phyloP scores from a whole-genome alignment of 2,329 filamentous ascomycete genomes.

The Xylaria sp. region DNA sequence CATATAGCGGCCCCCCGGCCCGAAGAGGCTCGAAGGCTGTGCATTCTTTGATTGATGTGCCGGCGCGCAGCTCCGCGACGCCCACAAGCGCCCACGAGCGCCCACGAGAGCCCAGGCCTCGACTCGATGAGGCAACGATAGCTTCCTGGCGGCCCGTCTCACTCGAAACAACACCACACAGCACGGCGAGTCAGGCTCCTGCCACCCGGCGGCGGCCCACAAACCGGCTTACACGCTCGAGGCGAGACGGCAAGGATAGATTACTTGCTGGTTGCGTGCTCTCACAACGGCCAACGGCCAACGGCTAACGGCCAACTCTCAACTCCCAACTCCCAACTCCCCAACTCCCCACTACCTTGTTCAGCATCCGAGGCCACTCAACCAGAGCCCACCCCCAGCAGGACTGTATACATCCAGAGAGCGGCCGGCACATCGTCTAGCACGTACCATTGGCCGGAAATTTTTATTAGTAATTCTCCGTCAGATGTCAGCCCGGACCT shows the following conservation, averaged over 20 bases:
- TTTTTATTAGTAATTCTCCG: slow-evolving; percentile 34
- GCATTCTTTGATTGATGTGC: slow-evolving; percentile 39
- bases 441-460: slow-evolving; percentile 36
- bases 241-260: slow-evolving; percentile 2
- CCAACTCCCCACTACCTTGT: background rate
- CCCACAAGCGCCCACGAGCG: too few relatives aligned
- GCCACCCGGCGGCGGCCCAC: slow-evolving; percentile 19
- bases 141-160: slow-evolving; percentile 33
- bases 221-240: slow-evolving; percentile 4
- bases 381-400: background rate
- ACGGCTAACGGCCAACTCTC: too few relatives aligned
- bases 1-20: slow-evolving; percentile 42
- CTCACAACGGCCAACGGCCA: too few relatives aligned
- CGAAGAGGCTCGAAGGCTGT: slow-evolving; percentile 36
- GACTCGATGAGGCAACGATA: slow-evolving; percentile 8
- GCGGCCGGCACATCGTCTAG: slow-evolving; percentile 27
- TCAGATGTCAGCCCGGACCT: slow-evolving; percentile 34
- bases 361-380: slow-evolving; percentile 9
- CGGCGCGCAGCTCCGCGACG: slow-evolving; percentile 40
- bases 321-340: too few relatives aligned
- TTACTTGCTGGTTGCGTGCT: slow-evolving; percentile 15
- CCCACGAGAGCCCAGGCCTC: slow-evolving; percentile 21
- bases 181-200: background rate
- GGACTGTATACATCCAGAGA: background rate
- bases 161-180: slow-evolving; percentile 27